Evolutionary conservation across 495 filamentous ascomycete genomes (phyloP).

Genomic region (Annulohypoxylon maeteangense): DNA sequence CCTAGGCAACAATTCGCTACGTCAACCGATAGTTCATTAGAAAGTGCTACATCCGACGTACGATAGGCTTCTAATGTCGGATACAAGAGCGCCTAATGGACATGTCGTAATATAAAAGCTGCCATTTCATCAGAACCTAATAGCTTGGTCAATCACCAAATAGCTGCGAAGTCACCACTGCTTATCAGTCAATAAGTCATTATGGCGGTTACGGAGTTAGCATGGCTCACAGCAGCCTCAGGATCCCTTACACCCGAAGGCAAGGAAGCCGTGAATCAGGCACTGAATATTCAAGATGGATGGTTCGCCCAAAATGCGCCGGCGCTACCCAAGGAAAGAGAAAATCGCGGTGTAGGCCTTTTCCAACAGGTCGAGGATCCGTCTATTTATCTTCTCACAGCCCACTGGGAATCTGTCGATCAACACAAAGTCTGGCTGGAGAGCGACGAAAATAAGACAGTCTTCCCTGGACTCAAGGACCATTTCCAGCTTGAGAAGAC

Average conservation of each 20-base stretch:
- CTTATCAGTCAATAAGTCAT: conserved; percentile 11
- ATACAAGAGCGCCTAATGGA: background rate
- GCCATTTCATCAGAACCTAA: background rate
- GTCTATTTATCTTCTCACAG: conserved; percentile 57
- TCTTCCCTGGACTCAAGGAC: conserved; percentile 33
- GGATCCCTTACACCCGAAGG: conserved; percentile 37
- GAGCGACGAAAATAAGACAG: conserved; percentile 48
- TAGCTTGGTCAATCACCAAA: background rate
- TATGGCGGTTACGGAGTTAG: conserved; percentile 67
- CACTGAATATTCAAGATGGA: conserved; percentile 49
- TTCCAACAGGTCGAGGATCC: conserved; percentile 62
- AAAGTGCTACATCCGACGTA: background rate
- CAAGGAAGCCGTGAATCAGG: conserved; percentile 42
- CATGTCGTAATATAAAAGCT: background rate
- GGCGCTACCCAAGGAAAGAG: conserved; percentile 29
- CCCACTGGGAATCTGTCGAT: conserved; percentile 61
- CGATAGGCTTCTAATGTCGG: background rate
- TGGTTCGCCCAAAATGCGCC: conserved; percentile 51
- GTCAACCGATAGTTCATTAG: background rate
- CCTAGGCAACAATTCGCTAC: conserved; percentile 7
- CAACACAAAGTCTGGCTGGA: conserved; percentile 62
- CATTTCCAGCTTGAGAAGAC: conserved; percentile 50
- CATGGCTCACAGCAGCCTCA: conserved; percentile 55
- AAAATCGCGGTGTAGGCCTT: conserved; percentile 45
- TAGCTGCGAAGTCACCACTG: background rate